Conservation (phyloP, 345 rosid genomes). For the Aethionema arabicum region DNA sequence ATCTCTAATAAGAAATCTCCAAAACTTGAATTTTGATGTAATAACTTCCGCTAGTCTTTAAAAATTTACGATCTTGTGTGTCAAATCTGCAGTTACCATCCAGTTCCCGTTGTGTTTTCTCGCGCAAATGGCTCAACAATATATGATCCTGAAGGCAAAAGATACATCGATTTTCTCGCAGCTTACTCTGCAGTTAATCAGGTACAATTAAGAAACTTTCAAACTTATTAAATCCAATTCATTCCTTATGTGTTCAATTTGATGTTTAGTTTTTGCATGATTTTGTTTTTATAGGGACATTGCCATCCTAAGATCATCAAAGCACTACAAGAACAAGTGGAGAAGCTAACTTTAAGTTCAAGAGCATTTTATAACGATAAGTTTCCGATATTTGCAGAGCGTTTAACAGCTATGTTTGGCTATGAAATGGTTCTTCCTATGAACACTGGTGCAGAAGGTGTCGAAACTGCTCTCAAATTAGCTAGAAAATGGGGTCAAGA, state of each 20-base stretch:
- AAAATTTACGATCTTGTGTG: not conserved
- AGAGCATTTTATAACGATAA: slow-evolving; percentile 85
- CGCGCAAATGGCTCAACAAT: slow-evolving; percentile 78
- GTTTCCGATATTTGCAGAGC: slow-evolving; percentile 81
- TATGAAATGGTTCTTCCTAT: slow-evolving; percentile 97
- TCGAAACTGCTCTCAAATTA: slow-evolving; percentile 89
- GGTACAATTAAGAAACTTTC: slow-evolving; percentile 39
- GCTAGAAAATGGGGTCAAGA: slow-evolving; percentile 97
- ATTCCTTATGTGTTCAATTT: slow-evolving; percentile 6
- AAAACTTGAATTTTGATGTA: slow-evolving; percentile 1
- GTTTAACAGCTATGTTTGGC: slow-evolving; percentile 75
- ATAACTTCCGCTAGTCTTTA: not conserved
- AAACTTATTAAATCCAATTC: not conserved
- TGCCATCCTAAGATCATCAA: slow-evolving; percentile 89
- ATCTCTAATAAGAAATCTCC: too few species aligned
- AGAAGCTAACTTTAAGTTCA: slow-evolving; percentile 80
- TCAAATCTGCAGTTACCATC: slow-evolving; percentile 70
- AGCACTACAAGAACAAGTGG: slow-evolving; percentile 81
- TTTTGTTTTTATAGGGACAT: slow-evolving; percentile 60
- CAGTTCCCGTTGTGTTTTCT: slow-evolving; percentile 91
- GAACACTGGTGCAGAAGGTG: slow-evolving; percentile 99
- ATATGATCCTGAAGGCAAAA: slow-evolving; percentile 95
- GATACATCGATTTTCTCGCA: slow-evolving; percentile 86
- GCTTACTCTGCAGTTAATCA: slow-evolving; percentile 97
- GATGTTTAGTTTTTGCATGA: not conserved